These are phyloP conservation scores for Pythium brachiatum DNA, from an alignment of 352 stramenopile genomes.

Conservation along the genomic window DNA sequence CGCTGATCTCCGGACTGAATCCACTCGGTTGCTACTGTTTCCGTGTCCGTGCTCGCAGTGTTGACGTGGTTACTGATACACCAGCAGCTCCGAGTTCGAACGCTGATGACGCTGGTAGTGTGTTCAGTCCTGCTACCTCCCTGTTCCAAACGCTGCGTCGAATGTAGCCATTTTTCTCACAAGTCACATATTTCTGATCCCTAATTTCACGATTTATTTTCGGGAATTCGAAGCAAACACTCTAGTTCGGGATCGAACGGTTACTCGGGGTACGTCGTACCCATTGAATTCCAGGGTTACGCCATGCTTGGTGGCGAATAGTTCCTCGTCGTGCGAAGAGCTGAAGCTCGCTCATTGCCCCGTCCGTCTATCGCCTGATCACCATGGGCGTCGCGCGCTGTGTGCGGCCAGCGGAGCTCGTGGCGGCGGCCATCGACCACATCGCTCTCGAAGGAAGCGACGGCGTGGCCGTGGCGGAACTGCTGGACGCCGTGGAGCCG, in stretches of 20 bases:
- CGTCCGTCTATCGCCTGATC: no score
- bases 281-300: not conserved
- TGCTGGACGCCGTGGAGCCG: constrained; percentile 49
- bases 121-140: constrained; percentile 29
- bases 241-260: not conserved
- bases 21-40: constrained; percentile 34
- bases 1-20: constrained; percentile 21
- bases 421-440: constrained; percentile 59
- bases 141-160: constrained; percentile 27
- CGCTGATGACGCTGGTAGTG: constrained; percentile 14
- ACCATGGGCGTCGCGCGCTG: constrained; percentile 5
- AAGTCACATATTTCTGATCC: constrained; percentile 11
- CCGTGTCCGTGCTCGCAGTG: constrained; percentile 23
- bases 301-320: constrained; percentile 9
- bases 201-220: not conserved
- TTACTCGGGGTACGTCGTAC: not conserved
- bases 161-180: constrained; percentile 25
- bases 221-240: not conserved
- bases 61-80: not conserved
- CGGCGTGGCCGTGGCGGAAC: constrained; percentile 35
- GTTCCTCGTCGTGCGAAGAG: not conserved
- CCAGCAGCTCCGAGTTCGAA: not conserved
- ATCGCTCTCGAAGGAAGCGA: constrained; percentile 53
- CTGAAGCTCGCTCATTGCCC: not conserved
- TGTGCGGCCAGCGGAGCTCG: constrained; percentile 41